These are phyloP conservation scores for Neonectria neomacrospora DNA, from an alignment of 2,329 filamentous ascomycete species.

Conservation along the genomic window DNA sequence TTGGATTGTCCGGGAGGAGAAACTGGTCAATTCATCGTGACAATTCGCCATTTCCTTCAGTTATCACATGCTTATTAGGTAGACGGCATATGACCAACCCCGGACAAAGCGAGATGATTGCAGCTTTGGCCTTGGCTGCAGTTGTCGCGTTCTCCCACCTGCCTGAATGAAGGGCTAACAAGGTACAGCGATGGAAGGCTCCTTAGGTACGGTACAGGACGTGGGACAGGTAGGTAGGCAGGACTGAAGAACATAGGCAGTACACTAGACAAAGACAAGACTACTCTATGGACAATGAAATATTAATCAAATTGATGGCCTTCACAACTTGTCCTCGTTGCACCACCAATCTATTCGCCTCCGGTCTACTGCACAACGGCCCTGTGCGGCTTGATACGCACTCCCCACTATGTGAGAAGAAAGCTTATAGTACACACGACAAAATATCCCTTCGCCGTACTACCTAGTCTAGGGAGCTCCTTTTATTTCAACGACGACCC, in stretches of 20 bases:
- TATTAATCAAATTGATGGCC: background rate
- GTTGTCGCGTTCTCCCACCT: background rate
- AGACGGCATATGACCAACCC: background rate
- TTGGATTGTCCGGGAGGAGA: slow-evolving; percentile 2
- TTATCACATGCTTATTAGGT: background rate
- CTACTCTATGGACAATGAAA: no score
- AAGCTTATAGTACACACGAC: background rate
- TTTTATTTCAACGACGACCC: background rate
- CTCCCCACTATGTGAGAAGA: no score
- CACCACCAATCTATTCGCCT: background rate
- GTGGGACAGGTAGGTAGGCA: no score
- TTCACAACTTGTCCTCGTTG: background rate
- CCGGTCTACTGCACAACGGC: background rate
- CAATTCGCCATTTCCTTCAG: background rate
- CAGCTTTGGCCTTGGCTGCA: background rate
- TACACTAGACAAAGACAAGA: background rate
- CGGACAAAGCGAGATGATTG: background rate
- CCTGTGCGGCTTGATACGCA: no score
- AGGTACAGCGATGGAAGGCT: no score
- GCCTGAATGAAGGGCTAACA: no score
- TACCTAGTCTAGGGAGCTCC: background rate
- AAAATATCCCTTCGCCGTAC: no score
- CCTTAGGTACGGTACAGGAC: no score
- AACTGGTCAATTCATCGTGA: background rate
- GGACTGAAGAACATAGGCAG: background rate